phyloP scores from a whole-genome alignment of 108 stramenopile species.

The Stephanodiscus triporus region DNA sequence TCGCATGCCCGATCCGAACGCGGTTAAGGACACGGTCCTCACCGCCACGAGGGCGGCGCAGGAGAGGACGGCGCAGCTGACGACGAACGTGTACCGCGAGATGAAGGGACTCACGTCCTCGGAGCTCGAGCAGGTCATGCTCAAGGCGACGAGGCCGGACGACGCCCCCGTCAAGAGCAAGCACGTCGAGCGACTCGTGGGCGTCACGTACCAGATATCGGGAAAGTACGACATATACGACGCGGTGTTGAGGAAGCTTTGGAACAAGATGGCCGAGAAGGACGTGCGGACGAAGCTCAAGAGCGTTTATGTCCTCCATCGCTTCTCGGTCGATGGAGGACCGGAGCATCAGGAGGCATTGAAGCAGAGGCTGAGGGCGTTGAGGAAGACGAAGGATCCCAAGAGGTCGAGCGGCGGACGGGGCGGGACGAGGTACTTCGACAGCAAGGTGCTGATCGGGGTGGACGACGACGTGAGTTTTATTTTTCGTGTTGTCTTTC shows the following conservation, averaged over 20 bases:
- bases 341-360: slow-evolving; percentile 85
- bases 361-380: slow-evolving; percentile 85
- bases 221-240: slow-evolving; percentile 89
- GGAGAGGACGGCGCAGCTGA: slow-evolving; percentile 68
- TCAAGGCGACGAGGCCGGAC: slow-evolving; percentile 89
- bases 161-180: slow-evolving; percentile 89
- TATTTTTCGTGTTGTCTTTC: background rate
- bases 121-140: slow-evolving; percentile 91
- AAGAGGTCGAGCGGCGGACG: slow-evolving; percentile 63
- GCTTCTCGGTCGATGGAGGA: slow-evolving; percentile 86
- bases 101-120: slow-evolving; percentile 85
- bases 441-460: slow-evolving; percentile 79
- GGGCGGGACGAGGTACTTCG: slow-evolving; percentile 70
- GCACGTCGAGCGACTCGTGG: slow-evolving; percentile 88
- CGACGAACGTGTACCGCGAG: slow-evolving; percentile 80
- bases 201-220: slow-evolving; percentile 91
- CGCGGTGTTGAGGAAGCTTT: slow-evolving; percentile 87
- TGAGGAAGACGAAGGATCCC: slow-evolving; percentile 85
- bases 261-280: slow-evolving; percentile 92
- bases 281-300: slow-evolving; percentile 85
- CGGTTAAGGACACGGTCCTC: slow-evolving; percentile 64
- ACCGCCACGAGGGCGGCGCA: slow-evolving; percentile 60
- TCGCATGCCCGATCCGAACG: slow-evolving; percentile 68
- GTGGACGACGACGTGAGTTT: slow-evolving; percentile 64
- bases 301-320: slow-evolving; percentile 87